Base-by-base conservation (phyloP, 495 filamentous ascomycete genomes). In the Podospora fimiseda region DNA sequence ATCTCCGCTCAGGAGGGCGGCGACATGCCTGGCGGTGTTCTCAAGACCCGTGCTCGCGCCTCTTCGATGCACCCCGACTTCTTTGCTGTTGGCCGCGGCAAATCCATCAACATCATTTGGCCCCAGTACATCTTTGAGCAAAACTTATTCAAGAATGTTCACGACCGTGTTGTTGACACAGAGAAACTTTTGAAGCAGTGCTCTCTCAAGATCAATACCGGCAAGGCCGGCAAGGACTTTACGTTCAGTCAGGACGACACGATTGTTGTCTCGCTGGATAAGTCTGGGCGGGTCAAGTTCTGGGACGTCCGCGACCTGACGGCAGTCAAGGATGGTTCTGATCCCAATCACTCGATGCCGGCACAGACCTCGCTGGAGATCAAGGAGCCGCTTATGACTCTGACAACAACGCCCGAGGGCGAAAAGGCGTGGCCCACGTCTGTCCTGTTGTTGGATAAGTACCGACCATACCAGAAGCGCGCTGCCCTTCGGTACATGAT, bases 181-280 rank as follows among this genome's bases (percentile, higher is more conserved):
- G 88, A 94, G 63, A 89, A 83, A 60, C 94, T 94, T 58, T 81
- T 94, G 58, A 82, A 82, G 55, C 85, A 95, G 56, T 91, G 87
- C 60, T 82, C 85, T 37, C 75, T 96, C 55, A 92, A 89, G 70
- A 93, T 99, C 66, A 87, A 88, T 42, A 96, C 90, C 49, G 94
- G 94, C 47, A 99, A 99, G 71, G 94, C 94, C 43, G 92, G 90
- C 24, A 97, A 99, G 68, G 94, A 99, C 60, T 99, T 97, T 65
- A 82, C 85, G 43, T 99, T 99, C 72, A 95, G 90, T 66, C 89
- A 91, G 61, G 94, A 97, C 70, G 94, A 99, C 64, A 88, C 85
- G 1, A 80, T 89, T 21, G 90, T 99, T 62, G 91, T 91, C 19
- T 95, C 93, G 42, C 82, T 99, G 33, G 94, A 99, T 66, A 97